phyloP scores from a whole-genome alignment of 352 stramenopile genomes.

The Phytophthora macrochlamydospora region DNA sequence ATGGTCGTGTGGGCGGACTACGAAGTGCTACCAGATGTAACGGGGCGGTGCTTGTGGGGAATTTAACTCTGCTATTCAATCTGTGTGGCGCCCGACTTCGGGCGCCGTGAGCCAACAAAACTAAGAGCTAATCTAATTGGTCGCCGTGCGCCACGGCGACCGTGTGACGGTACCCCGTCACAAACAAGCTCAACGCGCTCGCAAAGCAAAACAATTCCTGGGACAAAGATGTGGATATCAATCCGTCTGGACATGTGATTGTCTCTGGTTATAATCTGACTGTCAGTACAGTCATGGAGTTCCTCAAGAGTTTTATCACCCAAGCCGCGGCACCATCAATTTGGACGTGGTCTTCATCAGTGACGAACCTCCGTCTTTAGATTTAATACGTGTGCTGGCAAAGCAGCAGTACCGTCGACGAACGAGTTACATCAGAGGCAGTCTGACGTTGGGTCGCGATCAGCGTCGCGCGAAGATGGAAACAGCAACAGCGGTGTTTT shows the following conservation, averaged over 20 bases:
- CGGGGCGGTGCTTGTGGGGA: too few relatives aligned
- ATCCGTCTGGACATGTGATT: slow-evolving; percentile 64
- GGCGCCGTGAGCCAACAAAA: too few relatives aligned
- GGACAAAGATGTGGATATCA: slow-evolving; percentile 59
- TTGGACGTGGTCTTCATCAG: slow-evolving; percentile 74
- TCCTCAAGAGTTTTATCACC: slow-evolving; percentile 81
- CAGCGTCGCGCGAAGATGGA: slow-evolving; percentile 52
- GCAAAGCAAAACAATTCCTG: slow-evolving; percentile 62
- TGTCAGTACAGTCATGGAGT: slow-evolving; percentile 50
- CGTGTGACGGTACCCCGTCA: too few relatives aligned
- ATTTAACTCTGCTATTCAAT: too few relatives aligned
- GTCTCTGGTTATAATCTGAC: slow-evolving; percentile 57
- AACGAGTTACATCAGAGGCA: slow-evolving; percentile 59
- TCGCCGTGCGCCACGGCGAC: too few relatives aligned
- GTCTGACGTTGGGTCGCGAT: slow-evolving; percentile 48
- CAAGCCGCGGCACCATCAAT: slow-evolving; percentile 56
- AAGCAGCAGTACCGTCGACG: slow-evolving; percentile 54
- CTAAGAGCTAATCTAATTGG: too few relatives aligned
- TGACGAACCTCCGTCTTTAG: slow-evolving; percentile 40
- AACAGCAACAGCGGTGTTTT: slow-evolving; percentile 62
- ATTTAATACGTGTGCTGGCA: slow-evolving; percentile 42
- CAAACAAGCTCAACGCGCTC: slow-evolving; percentile 65
- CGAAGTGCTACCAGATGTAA: too few relatives aligned
- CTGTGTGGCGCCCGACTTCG: too few relatives aligned
- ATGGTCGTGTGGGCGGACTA: too few relatives aligned